Base-by-base conservation (phyloP, 1,284 basidiomycete species). In the Puccinia hordei region DNA sequence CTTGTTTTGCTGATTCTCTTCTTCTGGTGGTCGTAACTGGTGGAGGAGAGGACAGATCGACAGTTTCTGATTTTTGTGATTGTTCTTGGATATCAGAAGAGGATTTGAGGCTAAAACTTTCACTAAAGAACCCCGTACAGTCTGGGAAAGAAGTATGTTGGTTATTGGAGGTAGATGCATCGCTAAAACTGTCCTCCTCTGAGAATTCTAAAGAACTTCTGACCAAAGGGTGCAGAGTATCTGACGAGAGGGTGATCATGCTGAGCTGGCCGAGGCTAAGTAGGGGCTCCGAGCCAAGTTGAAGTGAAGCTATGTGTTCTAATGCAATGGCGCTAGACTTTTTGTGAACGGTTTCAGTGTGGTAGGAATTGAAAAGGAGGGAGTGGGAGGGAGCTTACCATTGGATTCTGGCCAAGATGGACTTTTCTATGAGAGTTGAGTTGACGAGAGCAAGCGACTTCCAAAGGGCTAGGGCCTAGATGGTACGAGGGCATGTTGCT, bases 151-250 rank as follows among this genome's bases (percentile, higher is more conserved):
- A 66, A n/a, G 63, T 24, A 12, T 38, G 35, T 44, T 66, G 63
- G 57, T 19, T 57, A n/a, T 57, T 51, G 33, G 4, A 66, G 5
- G 38, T 46, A 19, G 63, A 66, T 44, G 41, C 63, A 41, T 66
- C 63, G 63, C 63, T 66, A 19, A 46, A 41, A n/a, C 63, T 66
- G n/a, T 66, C 63, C 44, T 66, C 63, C 38, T 66, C 63, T 24
- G 63, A 66, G 63, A 66, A 66, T 27, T 66, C 63, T 19, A 66
- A 66, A n/a, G 63, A 66, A 24, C 9, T 66, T 10, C 63, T 49
- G 17, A 49, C 9, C 57, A 59, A 59, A 5, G 57, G 57, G n/a
- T 66, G 1, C 15, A 12, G 19, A n/a, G 24, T 10, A n/a, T n/a
- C n/a, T 33, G 35, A 9, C 63, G 63, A 66, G 1, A 46, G 19